These are phyloP conservation scores for Thymus mandschuricus DNA, from an alignment of 257 asterid genomes.

Conservation along the genomic window DNA sequence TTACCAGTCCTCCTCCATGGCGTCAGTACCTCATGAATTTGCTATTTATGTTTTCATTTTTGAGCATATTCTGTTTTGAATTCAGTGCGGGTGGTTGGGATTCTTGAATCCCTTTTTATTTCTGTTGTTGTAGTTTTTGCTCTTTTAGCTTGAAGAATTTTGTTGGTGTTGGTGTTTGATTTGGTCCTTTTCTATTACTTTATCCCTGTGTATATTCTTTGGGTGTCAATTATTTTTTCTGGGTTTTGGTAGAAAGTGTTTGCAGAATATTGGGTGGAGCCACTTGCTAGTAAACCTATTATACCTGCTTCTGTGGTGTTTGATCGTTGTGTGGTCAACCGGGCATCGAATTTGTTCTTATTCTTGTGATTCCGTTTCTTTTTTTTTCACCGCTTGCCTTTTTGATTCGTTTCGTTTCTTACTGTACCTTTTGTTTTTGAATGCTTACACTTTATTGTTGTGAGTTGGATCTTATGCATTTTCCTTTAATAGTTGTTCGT, in stretches of 20 bases:
- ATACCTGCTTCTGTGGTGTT: conserved; percentile 9
- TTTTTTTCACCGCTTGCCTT: conserved; percentile 13
- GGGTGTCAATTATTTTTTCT: conserved; percentile 25
- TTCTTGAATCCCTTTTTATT: conserved; percentile 17
- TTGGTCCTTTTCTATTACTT: conserved; percentile 26
- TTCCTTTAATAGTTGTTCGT: conserved; percentile 10
- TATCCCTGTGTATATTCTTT: conserved; percentile 34
- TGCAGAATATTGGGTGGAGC: conserved; percentile 41
- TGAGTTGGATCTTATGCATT: conserved; percentile 26
- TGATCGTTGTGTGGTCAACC: conserved; percentile 29
- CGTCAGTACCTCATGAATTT: conserved; percentile 55
- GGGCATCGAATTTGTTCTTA: conserved; percentile 37
- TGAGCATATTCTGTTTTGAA: conserved; percentile 26
- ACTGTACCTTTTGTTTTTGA: conserved; percentile 3
- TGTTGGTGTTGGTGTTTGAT: conserved; percentile 8
- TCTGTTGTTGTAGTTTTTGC: conserved; percentile 9
- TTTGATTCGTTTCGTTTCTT: conserved; percentile 13
- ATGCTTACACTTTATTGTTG: not conserved
- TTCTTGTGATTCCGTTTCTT: conserved; percentile 33
- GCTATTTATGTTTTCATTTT: conserved; percentile 10
- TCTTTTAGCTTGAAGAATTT: conserved; percentile 30
- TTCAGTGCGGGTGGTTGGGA: conserved; percentile 34
- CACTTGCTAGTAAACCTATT: conserved; percentile 24
- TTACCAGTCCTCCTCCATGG: conserved; percentile 98
- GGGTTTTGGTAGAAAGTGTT: conserved; percentile 38